Conservation (phyloP, 352 stramenopile species). For the Phytophthora nicotianae region DNA sequence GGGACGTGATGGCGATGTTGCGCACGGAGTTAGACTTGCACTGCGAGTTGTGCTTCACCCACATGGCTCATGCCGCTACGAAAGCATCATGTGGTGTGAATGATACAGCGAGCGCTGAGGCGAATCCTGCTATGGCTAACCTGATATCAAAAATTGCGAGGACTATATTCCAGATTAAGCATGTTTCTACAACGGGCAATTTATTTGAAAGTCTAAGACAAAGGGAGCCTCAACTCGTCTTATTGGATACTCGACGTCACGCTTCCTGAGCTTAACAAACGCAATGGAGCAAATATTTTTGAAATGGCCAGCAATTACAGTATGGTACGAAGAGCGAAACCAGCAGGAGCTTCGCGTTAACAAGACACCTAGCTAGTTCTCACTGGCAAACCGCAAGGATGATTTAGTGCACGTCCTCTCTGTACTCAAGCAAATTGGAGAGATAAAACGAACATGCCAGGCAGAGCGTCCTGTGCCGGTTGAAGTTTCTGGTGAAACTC, state of each 20-base stretch:
- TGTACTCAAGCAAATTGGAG: slow-evolving; percentile 2
- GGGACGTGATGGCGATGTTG: slow-evolving; percentile 30
- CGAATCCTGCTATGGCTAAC: slow-evolving; percentile 27
- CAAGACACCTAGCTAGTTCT: slow-evolving; percentile 1
- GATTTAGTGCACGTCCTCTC: slow-evolving; percentile 5
- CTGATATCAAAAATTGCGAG: slow-evolving; percentile 19
- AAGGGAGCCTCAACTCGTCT: slow-evolving; percentile 17
- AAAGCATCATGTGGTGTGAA: slow-evolving; percentile 34
- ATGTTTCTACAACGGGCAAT: slow-evolving; percentile 1
- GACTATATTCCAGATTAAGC: slow-evolving; percentile 21
- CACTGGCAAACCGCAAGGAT: slow-evolving; percentile 3
- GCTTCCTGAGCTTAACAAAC: slow-evolving; percentile 23
- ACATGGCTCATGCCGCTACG: slow-evolving; percentile 27
- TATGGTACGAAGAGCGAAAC: slow-evolving; percentile 13
- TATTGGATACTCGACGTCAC: slow-evolving; percentile 12
- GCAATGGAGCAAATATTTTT: slow-evolving; percentile 4
- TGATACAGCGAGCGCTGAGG: slow-evolving; percentile 1
- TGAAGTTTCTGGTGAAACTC: neutral
- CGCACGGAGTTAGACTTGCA: slow-evolving; percentile 16
- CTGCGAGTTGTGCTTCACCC: slow-evolving; percentile 28
- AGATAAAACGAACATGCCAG: slow-evolving; percentile 2
- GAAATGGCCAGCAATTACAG: slow-evolving; percentile 11
- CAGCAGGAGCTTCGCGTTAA: slow-evolving; percentile 1
- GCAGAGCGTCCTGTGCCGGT: slow-evolving; percentile 1
- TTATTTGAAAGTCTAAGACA: slow-evolving; percentile 16